Evolutionary conservation across 176 grass and related monocot genomes (phyloP).

Genomic region (Rhynchospora pubera): DNA sequence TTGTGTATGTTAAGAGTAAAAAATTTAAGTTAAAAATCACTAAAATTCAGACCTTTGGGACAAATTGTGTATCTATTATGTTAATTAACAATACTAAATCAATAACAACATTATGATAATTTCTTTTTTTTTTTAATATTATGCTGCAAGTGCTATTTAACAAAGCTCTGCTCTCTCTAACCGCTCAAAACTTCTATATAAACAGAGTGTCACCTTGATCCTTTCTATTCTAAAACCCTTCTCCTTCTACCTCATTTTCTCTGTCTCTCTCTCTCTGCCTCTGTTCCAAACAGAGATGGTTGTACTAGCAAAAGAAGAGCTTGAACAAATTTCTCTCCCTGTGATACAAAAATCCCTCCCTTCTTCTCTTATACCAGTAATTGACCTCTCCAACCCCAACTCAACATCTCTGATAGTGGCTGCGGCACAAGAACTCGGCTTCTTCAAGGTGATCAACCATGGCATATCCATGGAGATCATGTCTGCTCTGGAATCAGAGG

Average conservation of each 20-base stretch:
- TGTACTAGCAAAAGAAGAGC: constrained; percentile 49
- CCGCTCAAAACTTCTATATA: neutral
- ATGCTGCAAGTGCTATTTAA: neutral
- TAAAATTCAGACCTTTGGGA: neutral
- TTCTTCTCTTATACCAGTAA: constrained; percentile 27
- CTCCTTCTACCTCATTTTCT: too few species aligned
- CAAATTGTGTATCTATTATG: too few species aligned
- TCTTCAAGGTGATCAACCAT: constrained; percentile 80
- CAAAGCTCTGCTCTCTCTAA: neutral
- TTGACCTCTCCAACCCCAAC: constrained; percentile 42
- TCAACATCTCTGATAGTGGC: constrained; percentile 40
- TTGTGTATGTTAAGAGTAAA: neutral
- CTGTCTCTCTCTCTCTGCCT: neutral
- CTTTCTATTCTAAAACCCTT: constrained; percentile 20
- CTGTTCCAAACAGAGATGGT: constrained; percentile 41
- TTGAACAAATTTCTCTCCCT: constrained; percentile 50
- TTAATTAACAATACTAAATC: too few species aligned
- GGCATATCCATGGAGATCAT: constrained; percentile 47
- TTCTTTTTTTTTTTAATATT: too few species aligned
- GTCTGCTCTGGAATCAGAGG: constrained; percentile 42
- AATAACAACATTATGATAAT: neutral
- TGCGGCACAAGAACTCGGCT: constrained; percentile 69
- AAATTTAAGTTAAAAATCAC: neutral
- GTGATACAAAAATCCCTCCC: constrained; percentile 16
- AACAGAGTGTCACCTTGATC: constrained; percentile 6